Percentiles rank a stretch among this genome's conserved stretches.
phyloP scores from a whole-genome alignment of 2,329 filamentous ascomycete genomes.

The Fusarium sp. region DNA sequence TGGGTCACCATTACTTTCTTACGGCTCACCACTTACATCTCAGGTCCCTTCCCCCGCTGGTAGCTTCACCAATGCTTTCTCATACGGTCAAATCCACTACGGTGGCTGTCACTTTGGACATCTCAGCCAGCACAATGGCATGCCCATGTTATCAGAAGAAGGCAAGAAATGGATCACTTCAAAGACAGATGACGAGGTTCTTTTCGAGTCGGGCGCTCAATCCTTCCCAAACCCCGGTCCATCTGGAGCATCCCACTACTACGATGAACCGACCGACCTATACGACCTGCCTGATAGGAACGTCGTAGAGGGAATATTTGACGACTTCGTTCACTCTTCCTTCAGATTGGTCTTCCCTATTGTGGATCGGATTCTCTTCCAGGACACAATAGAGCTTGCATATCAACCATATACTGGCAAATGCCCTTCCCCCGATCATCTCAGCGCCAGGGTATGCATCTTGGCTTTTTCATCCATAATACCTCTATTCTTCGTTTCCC shows the following conservation, averaged over 20 bases:
- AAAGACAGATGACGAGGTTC: slow-evolving; percentile 38
- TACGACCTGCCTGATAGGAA: slow-evolving; percentile 44
- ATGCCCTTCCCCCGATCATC: slow-evolving; percentile 43
- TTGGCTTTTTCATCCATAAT: slow-evolving; percentile 63
- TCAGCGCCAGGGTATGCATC: slow-evolving; percentile 62
- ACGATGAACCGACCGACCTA: slow-evolving; percentile 7
- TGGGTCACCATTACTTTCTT: slow-evolving; percentile 11
- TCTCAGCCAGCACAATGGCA: slow-evolving; percentile 46
- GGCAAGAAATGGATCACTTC: slow-evolving; percentile 40
- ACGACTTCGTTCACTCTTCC: slow-evolving; percentile 49
- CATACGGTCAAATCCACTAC: slow-evolving; percentile 46
- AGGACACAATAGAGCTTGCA: slow-evolving; percentile 60
- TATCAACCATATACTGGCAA: slow-evolving; percentile 53
- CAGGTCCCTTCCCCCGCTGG: slow-evolving; percentile 9
- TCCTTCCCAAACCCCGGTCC: neutral
- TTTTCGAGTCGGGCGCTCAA: neutral
- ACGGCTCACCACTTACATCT: neutral
- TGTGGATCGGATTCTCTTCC: slow-evolving; percentile 63
- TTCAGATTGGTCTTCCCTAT: slow-evolving; percentile 64
- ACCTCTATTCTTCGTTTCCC: slow-evolving; percentile 38
- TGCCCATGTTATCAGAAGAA: slow-evolving; percentile 42
- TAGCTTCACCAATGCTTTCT: slow-evolving; percentile 25
- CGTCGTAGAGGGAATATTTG: slow-evolving; percentile 47
- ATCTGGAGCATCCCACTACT: neutral
- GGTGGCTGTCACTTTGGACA: slow-evolving; percentile 44